Conservation (phyloP, 352 stramenopile genomes). For the Phytophthora palmivora region DNA sequence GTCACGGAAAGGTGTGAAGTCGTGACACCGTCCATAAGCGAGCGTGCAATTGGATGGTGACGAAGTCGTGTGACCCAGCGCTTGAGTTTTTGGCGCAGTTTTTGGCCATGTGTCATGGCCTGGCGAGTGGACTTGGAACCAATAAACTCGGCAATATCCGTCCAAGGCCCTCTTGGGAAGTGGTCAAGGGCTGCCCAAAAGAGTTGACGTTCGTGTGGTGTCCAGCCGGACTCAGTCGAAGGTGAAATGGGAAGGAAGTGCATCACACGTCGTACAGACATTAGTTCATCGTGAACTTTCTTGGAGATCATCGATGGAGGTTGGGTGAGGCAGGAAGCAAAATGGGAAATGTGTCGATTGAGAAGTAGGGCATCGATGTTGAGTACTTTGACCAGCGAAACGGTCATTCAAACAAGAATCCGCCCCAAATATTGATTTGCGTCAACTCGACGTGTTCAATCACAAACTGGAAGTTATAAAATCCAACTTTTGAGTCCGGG, state of each 20-base stretch:
- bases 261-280: conserved; percentile 26
- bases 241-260: conserved; percentile 31
- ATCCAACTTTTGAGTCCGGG: conserved; percentile 32
- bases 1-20: background rate
- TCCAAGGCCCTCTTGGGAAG: conserved; percentile 54
- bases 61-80: conserved; percentile 40
- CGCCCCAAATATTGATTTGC: conserved; percentile 1
- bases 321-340: conserved; percentile 3
- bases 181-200: conserved; percentile 48
- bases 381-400: conserved; percentile 19
- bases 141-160: conserved; percentile 51
- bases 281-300: conserved; percentile 36
- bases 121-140: conserved; percentile 56
- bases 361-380: background rate
- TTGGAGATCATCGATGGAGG: conserved; percentile 28
- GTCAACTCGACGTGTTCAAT: too few relatives aligned
- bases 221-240: conserved; percentile 37
- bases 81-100: conserved; percentile 56
- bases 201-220: conserved; percentile 36
- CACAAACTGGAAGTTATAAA: conserved; percentile 5
- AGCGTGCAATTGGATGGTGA: conserved; percentile 19
- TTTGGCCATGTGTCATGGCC: conserved; percentile 57
- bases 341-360: conserved; percentile 21
- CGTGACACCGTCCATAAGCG: conserved; percentile 12
- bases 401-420: conserved; percentile 24